Evolutionary conservation across 2,329 filamentous ascomycete species (phyloP).

Genomic region (Pseudogymnoascus sp.): DNA sequence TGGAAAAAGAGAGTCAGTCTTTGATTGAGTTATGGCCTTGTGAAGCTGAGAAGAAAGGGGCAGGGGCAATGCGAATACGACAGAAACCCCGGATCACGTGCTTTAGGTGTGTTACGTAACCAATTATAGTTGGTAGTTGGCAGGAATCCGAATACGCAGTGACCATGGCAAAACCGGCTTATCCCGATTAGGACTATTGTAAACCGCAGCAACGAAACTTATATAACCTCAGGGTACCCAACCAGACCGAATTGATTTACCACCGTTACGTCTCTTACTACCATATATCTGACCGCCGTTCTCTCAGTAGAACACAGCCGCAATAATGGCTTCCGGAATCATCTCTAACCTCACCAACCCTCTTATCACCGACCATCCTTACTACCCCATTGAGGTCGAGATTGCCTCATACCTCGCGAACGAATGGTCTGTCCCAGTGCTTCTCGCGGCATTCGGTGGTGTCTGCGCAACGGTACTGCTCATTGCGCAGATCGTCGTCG

Average conservation of each 20-base stretch:
- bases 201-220: constrained; percentile 4
- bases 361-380: constrained; percentile 47
- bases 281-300: not conserved
- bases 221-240: constrained; percentile 2
- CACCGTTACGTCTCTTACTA: not conserved
- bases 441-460: constrained; percentile 53
- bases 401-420: constrained; percentile 62
- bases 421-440: constrained; percentile 48
- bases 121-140: not conserved
- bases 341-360: constrained; percentile 18
- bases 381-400: constrained; percentile 59
- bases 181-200: constrained; percentile 4
- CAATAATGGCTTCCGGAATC: constrained; percentile 10
- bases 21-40: not conserved
- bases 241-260: not conserved
- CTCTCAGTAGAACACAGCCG: constrained; percentile 6
- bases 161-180: not conserved
- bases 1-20: not conserved
- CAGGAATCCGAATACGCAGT: not conserved
- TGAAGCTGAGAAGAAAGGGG: not conserved
- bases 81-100: not conserved
- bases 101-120: not conserved
- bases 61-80: constrained; percentile 4
- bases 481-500: constrained; percentile 47
- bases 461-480: constrained; percentile 52